Percentiles rank a stretch among this genome's conserved stretches.
Conservation (phyloP, 2,329 filamentous ascomycete genomes). For the Botryotinia globosa region DNA sequence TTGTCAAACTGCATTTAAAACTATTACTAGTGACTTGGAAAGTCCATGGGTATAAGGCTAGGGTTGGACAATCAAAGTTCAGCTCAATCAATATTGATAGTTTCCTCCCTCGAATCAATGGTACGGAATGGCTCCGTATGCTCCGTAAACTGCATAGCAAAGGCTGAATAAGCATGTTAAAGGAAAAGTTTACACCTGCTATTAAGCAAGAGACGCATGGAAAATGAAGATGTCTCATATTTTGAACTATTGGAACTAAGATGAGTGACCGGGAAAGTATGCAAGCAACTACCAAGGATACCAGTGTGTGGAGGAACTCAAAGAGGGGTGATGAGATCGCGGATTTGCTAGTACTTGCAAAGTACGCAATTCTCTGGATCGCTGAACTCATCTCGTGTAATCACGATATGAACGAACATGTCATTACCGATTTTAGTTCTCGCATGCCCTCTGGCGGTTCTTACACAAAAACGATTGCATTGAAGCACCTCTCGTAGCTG, state of each 20-base stretch:
- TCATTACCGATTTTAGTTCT: neutral
- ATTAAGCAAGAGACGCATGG: constrained; percentile 1
- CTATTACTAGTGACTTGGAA: neutral
- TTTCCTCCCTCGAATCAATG: neutral
- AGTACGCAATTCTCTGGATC: neutral
- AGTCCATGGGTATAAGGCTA: neutral
- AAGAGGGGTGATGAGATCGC: neutral
- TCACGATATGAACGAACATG: neutral
- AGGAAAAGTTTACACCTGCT: neutral
- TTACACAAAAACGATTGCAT: neutral
- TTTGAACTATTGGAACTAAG: neutral
- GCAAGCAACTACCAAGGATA: neutral
- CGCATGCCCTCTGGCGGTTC: neutral
- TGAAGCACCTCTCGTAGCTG: neutral
- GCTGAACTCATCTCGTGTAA: neutral
- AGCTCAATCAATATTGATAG: neutral
- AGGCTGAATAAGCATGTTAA: neutral
- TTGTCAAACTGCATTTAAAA: neutral
- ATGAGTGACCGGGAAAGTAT: neutral
- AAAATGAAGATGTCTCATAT: constrained; percentile 3
- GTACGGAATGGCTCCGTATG: neutral
- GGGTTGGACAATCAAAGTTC: neutral
- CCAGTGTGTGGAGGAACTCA: neutral
- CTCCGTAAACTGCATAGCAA: neutral
- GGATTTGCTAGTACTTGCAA: neutral